Evolutionary conservation across 768 basidiomycete species (phyloP).

Genomic region (Saitozyma podzolica): DNA sequence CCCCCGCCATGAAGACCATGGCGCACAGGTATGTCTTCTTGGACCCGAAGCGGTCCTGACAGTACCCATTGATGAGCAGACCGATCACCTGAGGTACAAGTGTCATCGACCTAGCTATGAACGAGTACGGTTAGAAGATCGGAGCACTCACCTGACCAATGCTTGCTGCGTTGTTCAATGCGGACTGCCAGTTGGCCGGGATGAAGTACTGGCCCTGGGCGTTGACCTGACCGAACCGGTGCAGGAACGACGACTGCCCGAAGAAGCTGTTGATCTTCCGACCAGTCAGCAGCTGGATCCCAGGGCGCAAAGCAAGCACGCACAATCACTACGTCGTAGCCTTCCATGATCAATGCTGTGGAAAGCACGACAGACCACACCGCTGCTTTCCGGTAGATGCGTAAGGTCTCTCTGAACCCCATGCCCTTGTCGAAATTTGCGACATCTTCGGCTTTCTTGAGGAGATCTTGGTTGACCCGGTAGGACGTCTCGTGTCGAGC

Average conservation of each 20-base stretch:
- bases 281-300: neutral
- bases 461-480: neutral
- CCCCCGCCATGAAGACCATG: slow-evolving; percentile 20
- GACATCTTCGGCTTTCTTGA: neutral
- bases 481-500: neutral
- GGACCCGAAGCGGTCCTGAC: slow-evolving; percentile 46
- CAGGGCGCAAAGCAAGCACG: too few relatives aligned
- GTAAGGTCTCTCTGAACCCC: neutral
- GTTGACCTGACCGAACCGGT: neutral
- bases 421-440: neutral
- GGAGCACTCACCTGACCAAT: slow-evolving; percentile 31
- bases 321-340: neutral
- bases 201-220: slow-evolving; percentile 28
- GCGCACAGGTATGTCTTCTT: slow-evolving; percentile 41
- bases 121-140: too few relatives aligned
- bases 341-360: neutral
- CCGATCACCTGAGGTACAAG: too few relatives aligned
- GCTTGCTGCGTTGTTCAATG: slow-evolving; percentile 36
- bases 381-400: neutral
- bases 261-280: neutral
- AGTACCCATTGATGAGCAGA: slow-evolving; percentile 41
- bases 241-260: neutral
- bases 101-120: too few relatives aligned
- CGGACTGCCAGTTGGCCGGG: slow-evolving; percentile 51
- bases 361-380: neutral